Percentiles rank a stretch among this genome's conserved stretches.
Conservation (phyloP, 352 stramenopile species). For the Chrysophaeum taylorii region DNA sequence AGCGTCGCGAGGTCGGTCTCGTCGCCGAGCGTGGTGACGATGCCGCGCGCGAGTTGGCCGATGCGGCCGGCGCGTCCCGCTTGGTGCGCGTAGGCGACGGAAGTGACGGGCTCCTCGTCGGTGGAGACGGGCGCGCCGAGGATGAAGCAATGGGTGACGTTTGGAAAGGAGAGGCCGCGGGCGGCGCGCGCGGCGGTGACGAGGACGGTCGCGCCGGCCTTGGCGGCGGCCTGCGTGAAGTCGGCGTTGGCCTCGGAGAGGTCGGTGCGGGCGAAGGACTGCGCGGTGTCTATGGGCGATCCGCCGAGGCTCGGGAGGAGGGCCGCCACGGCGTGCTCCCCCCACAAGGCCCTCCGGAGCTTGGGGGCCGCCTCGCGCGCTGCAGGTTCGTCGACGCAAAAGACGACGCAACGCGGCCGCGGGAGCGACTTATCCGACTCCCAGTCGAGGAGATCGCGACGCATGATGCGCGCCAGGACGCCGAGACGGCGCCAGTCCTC, state of each 20-base stretch:
- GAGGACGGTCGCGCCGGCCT: not conserved
- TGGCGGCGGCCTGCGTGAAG: not conserved
- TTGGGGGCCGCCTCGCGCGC: not conserved
- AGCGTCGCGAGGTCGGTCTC: no score
- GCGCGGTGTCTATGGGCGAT: not conserved
- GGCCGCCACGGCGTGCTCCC: not conserved
- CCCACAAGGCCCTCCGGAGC: not conserved
- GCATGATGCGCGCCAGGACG: not conserved
- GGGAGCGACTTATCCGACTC: not conserved
- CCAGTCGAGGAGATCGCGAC: not conserved
- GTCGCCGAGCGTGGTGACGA: no score
- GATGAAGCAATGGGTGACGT: not conserved
- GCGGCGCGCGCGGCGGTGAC: not conserved
- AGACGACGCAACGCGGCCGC: not conserved
- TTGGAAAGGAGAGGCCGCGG: slow-evolving; percentile 1
- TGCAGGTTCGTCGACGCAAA: not conserved
- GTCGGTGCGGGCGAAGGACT: not conserved
- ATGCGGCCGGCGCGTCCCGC: not conserved
- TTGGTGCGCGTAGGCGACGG: not conserved
- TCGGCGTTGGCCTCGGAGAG: not conserved
- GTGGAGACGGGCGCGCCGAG: not conserved
- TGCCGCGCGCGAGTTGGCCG: not conserved
- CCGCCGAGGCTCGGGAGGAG: not conserved
- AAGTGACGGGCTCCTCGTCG: no score
- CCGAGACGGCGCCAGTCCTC: not conserved